These are phyloP conservation scores for Claviceps sp. DNA, from an alignment of 2,329 filamentous ascomycete species.

Conservation along the genomic window DNA sequence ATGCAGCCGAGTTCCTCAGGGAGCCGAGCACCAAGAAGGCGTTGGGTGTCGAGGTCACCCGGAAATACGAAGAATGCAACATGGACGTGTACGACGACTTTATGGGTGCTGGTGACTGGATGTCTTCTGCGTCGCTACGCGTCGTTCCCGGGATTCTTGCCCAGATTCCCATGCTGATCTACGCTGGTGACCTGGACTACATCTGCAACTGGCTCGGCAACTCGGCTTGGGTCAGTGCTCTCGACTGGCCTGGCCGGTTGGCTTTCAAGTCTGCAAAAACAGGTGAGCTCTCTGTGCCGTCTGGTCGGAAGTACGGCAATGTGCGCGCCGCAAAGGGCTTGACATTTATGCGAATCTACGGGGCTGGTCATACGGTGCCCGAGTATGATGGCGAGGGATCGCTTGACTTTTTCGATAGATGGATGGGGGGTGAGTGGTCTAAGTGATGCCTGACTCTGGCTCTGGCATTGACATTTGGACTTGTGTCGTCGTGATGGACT, in stretches of 20 bases:
- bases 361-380: constrained; percentile 91
- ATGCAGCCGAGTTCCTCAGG: constrained; percentile 80
- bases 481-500: no score
- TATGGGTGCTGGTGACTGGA: constrained; percentile 77
- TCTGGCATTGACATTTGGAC: background rate
- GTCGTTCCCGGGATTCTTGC: constrained; percentile 74
- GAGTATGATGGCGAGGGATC: constrained; percentile 84
- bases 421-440: constrained; percentile 37
- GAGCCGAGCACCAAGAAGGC: constrained; percentile 67
- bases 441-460: background rate
- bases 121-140: constrained; percentile 79
- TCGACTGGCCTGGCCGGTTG: constrained; percentile 84
- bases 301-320: constrained; percentile 43
- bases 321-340: constrained; percentile 88
- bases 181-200: constrained; percentile 76
- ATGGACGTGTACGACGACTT: constrained; percentile 97
- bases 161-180: constrained; percentile 88
- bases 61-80: constrained; percentile 81
- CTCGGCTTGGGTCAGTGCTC: constrained; percentile 81
- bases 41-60: constrained; percentile 73
- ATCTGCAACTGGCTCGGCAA: constrained; percentile 98
- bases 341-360: constrained; percentile 79
- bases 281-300: constrained; percentile 50
- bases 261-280: constrained; percentile 59
- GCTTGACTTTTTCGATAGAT: constrained; percentile 87